Percentiles rank a stretch among this genome's conserved stretches.
phyloP scores from a whole-genome alignment of 805 yeast genomes.

The Saturnispora hagleri region DNA sequence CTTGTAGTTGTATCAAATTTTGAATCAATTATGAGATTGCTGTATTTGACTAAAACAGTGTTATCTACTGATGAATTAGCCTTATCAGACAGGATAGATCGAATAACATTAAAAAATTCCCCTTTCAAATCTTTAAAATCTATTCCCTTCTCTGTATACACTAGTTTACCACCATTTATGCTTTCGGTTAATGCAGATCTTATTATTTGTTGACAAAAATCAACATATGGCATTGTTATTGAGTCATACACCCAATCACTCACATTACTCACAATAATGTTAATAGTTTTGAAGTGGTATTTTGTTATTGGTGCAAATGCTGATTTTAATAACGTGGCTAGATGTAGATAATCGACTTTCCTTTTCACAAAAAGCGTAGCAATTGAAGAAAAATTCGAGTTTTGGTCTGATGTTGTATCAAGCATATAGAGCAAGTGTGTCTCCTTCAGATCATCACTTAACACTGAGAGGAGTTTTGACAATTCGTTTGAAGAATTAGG shows the following conservation, averaged over 20 bases:
- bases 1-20: background rate
- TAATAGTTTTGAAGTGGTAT: constrained; percentile 5
- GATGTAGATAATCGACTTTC: background rate
- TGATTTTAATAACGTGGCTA: background rate
- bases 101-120: too few species aligned
- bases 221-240: constrained; percentile 14
- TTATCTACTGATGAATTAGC: background rate
- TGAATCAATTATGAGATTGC: constrained; percentile 3
- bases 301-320: background rate
- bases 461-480: background rate
- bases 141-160: background rate
- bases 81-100: background rate
- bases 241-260: constrained; percentile 15
- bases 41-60: constrained; percentile 2
- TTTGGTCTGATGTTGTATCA: background rate
- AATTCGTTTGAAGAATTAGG: background rate
- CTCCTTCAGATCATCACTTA: background rate
- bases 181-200: constrained; percentile 13
- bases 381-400: background rate
- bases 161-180: background rate
- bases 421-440: background rate
- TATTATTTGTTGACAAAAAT: constrained; percentile 21
- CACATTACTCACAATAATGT: constrained; percentile 8
- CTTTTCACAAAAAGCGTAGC: background rate
- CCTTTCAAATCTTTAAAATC: background rate